These are phyloP conservation scores for Sungouiozyma ichnusensis DNA, from an alignment of 805 yeast species.

Conservation along the genomic window DNA sequence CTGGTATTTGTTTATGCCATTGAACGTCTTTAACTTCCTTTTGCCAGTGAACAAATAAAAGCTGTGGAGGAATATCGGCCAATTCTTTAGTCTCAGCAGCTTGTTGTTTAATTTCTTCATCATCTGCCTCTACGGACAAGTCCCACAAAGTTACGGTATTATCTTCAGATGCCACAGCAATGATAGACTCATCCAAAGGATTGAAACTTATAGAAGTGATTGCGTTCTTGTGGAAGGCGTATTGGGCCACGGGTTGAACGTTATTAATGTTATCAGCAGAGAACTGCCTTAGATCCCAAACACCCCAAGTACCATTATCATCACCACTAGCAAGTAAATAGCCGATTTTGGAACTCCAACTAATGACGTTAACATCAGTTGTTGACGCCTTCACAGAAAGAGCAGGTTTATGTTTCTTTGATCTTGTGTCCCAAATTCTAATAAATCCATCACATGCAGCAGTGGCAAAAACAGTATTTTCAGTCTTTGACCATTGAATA, in stretches of 20 bases:
- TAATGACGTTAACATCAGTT: slow-evolving; percentile 85
- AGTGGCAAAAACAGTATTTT: slow-evolving; percentile 88
- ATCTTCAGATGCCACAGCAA: slow-evolving; percentile 94
- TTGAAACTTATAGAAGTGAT: slow-evolving; percentile 90
- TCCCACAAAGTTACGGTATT: slow-evolving; percentile 97
- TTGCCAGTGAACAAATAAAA: slow-evolving; percentile 97
- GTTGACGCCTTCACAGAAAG: slow-evolving; percentile 69
- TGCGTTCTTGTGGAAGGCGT: slow-evolving; percentile 89
- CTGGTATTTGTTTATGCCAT: slow-evolving; percentile 97
- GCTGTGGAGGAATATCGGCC: slow-evolving; percentile 87
- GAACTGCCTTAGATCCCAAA: slow-evolving; percentile 92
- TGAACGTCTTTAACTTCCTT: slow-evolving; percentile 93
- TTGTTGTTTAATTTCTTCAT: slow-evolving; percentile 88
- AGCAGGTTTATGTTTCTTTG: slow-evolving; percentile 86
- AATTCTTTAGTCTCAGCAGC: slow-evolving; percentile 67
- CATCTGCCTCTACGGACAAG: slow-evolving; percentile 96
- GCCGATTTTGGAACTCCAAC: slow-evolving; percentile 85
- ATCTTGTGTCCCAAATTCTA: slow-evolving; percentile 94
- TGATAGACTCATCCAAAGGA: slow-evolving; percentile 88
- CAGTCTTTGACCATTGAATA: slow-evolving; percentile 91
- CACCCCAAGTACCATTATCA: slow-evolving; percentile 95
- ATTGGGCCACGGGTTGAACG: slow-evolving; percentile 79
- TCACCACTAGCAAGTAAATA: slow-evolving; percentile 91
- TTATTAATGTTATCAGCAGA: slow-evolving; percentile 36
- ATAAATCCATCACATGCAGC: slow-evolving; percentile 73